These are phyloP conservation scores for Trichomonas gallinae DNA, from an alignment of 208 protist genomes.

Conservation along the genomic window DNA sequence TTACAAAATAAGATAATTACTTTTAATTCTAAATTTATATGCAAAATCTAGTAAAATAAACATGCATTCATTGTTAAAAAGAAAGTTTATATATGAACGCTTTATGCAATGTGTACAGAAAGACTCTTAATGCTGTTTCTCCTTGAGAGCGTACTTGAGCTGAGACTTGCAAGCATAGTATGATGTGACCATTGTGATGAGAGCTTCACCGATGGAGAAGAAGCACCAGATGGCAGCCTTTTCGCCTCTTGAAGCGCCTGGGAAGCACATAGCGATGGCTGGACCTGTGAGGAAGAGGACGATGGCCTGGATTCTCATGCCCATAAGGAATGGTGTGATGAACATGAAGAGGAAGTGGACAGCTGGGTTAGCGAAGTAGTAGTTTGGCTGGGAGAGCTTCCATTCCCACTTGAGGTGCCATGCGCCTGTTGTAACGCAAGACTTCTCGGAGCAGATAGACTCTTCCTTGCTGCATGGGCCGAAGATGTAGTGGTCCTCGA, in stretches of 20 bases:
- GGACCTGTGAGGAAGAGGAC: slow-evolving; percentile 1
- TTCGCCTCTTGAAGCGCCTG: neutral
- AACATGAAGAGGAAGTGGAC: slow-evolving; percentile 5
- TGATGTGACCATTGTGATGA: no score
- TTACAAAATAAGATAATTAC: no score
- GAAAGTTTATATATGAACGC: no score
- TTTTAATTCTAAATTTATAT: no score
- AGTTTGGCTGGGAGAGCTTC: neutral
- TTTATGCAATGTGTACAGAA: no score
- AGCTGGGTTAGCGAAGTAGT: neutral
- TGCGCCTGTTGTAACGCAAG: neutral
- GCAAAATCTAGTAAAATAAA: no score
- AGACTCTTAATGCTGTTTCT: no score
- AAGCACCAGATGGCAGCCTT: neutral
- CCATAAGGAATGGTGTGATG: neutral
- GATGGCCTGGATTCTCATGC: neutral
- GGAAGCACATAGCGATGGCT: neutral
- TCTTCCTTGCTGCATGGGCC: neutral
- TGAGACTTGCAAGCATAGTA: no score
- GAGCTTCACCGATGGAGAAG: no score
- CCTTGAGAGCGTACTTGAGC: no score
- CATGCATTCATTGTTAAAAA: no score
- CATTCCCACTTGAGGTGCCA: neutral
- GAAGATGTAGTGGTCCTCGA: neutral
- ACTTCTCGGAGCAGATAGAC: neutral